Evolutionary conservation across 2,329 filamentous ascomycete species (phyloP).

Genomic region (Immersiporthe knoxdaviesiana): DNA sequence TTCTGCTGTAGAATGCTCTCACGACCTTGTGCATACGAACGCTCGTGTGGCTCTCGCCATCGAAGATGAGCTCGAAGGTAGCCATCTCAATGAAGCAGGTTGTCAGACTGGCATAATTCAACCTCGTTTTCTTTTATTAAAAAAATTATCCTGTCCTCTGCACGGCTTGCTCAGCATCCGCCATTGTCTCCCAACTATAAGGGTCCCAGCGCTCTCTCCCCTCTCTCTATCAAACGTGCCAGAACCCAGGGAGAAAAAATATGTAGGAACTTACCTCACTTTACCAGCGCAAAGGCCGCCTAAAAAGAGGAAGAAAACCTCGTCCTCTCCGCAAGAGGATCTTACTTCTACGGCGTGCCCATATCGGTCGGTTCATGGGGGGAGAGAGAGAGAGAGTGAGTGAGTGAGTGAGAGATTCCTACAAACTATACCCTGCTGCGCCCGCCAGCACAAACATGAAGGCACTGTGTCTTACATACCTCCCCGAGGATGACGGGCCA

Average conservation of each 20-base stretch:
- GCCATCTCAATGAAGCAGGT: too few species aligned
- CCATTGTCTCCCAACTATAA: background rate
- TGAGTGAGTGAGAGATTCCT: too few species aligned
- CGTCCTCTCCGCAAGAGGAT: background rate
- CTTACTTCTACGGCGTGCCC: background rate
- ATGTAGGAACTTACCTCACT: background rate
- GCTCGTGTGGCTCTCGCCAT: constrained; percentile 12
- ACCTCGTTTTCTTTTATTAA: too few species aligned
- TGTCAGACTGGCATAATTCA: too few species aligned
- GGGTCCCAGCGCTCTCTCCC: too few species aligned
- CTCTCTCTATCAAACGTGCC: background rate
- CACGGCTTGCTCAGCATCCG: background rate
- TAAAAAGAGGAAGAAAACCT: background rate
- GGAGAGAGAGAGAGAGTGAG: too few species aligned
- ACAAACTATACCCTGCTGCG: background rate
- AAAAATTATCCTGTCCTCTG: background rate
- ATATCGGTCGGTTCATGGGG: background rate
- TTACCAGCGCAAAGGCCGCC: background rate
- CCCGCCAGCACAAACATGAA: background rate
- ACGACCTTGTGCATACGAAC: constrained; percentile 13
- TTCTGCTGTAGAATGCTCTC: background rate
- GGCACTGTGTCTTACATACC: background rate
- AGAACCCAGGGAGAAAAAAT: background rate
- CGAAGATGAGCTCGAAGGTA: too few species aligned
- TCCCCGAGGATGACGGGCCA: background rate